Conservation (phyloP, 805 yeast species). For the Ogataea parapolymorpha region DNA sequence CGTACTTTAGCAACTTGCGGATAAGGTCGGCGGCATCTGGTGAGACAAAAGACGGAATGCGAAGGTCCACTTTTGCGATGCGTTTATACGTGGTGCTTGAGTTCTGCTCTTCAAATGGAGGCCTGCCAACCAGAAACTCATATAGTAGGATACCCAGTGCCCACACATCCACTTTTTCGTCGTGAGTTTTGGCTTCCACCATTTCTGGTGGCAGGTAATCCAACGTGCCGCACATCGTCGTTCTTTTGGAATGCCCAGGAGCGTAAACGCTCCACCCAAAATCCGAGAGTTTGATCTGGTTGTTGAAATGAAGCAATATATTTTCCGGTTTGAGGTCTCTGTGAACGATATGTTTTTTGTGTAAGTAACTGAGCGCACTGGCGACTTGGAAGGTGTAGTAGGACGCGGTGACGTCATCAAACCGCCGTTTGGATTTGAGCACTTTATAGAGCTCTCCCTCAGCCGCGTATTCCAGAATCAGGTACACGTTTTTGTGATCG, state of each 20-base stretch:
- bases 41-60: constrained; percentile 67
- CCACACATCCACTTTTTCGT: constrained; percentile 83
- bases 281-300: constrained; percentile 80
- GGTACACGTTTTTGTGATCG: constrained; percentile 74
- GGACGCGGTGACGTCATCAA: constrained; percentile 72
- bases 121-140: constrained; percentile 82
- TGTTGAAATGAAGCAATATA: constrained; percentile 71
- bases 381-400: constrained; percentile 82
- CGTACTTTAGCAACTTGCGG: constrained; percentile 55
- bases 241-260: constrained; percentile 47
- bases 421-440: constrained; percentile 61
- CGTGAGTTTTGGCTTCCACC: constrained; percentile 81
- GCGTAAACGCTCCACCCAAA: constrained; percentile 94
- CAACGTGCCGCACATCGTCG: constrained; percentile 90
- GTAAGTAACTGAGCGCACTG: constrained; percentile 72
- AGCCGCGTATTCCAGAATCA: constrained; percentile 79
- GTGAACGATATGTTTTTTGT: constrained; percentile 77
- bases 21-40: constrained; percentile 78
- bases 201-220: constrained; percentile 96
- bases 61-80: constrained; percentile 72
- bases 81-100: constrained; percentile 76
- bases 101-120: constrained; percentile 87
- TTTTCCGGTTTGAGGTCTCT: constrained; percentile 95
- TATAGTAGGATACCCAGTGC: constrained; percentile 84
- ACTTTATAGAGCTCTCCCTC: constrained; percentile 83